Evolutionary conservation across 495 filamentous ascomycete genomes (phyloP), one percentile per base, ranked within the genome.

Genomic region (Hypoxylon crocopeplum): DNA sequence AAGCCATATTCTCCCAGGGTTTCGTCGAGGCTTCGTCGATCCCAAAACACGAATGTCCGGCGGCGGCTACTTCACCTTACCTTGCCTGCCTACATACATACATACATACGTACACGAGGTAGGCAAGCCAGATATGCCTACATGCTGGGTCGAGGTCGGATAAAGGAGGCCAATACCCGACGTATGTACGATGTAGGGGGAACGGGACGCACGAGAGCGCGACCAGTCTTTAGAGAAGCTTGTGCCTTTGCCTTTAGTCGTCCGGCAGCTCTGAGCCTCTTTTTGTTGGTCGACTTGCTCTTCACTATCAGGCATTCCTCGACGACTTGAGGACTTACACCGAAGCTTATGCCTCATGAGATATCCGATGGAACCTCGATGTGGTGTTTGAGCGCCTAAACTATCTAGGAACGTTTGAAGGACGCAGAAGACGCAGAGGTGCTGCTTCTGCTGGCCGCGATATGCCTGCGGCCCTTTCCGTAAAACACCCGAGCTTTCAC

Each of bases 101-200:
- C 19, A 42, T 42, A n/a, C 19, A 5, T 34, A 38, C 8, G 34
- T 13, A 38, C n/a, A n/a, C n/a, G n/a, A n/a, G 15, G 34, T 19
- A 38, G 13, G 15, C 15, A n/a, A 22, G 15, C 42, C 5, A 32
- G 38, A 22, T 30, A 7, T 51, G 25, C 33, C 32, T 59, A 52
- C 33, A 38, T 52, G 41, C 34, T 40, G 42, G 39, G 47, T 38
- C 46, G 24, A 39, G 16, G 16, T 20, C 48, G 40, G 48, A 52
- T 40, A 48, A 48, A 53, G 40, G 38, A 53, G 33, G 56, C 36
- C 47, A 38, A 46, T 53, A 59, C 48, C 56, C 48, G 56, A 40
- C 12, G 34, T 47, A 50, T 48, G 42, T 27, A 34, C 21, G 33
- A 25, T 30, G 19, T 24, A 40, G 13, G 20, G 48, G 30, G 29